Evolutionary conservation across 2,329 filamentous ascomycete genomes (phyloP).

Genomic region (Teratosphaeria viscida): DNA sequence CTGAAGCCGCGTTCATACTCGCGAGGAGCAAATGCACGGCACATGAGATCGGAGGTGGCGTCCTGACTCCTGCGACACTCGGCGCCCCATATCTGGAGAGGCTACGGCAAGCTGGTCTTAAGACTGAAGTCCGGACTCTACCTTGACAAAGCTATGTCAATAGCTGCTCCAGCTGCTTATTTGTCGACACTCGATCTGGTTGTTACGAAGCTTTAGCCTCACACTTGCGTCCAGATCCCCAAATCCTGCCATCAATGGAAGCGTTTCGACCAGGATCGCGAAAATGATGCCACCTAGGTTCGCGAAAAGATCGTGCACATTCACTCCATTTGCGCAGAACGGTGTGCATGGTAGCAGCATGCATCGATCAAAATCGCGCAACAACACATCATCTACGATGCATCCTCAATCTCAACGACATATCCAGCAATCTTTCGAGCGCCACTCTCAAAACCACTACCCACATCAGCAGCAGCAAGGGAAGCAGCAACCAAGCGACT

Average conservation of each 20-base stretch:
- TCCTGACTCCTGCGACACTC: conserved; percentile 62
- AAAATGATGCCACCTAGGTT: background rate
- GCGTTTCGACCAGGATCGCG: background rate
- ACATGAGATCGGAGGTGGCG: conserved; percentile 50
- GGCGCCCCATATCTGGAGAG: conserved; percentile 58
- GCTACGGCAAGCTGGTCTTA: conserved; percentile 50
- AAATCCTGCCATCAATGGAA: background rate
- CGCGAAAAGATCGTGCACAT: background rate
- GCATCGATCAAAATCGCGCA: background rate
- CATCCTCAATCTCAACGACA: background rate
- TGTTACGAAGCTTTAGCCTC: no score
- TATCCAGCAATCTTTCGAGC: background rate
- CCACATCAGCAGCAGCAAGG: background rate
- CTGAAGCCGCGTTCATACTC: conserved; percentile 55
- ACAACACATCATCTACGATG: background rate
- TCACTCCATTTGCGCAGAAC: background rate
- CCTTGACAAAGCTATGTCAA: conserved; percentile 13
- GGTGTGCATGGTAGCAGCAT: background rate
- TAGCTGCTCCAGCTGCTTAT: background rate
- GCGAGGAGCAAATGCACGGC: conserved; percentile 45
- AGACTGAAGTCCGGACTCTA: conserved; percentile 40
- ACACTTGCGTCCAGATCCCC: background rate
- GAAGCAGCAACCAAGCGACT: background rate
- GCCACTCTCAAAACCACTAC: background rate
- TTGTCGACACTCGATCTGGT: no score